phyloP scores from a whole-genome alignment of 768 basidiomycete species.

The Rhizopogon sp. region DNA sequence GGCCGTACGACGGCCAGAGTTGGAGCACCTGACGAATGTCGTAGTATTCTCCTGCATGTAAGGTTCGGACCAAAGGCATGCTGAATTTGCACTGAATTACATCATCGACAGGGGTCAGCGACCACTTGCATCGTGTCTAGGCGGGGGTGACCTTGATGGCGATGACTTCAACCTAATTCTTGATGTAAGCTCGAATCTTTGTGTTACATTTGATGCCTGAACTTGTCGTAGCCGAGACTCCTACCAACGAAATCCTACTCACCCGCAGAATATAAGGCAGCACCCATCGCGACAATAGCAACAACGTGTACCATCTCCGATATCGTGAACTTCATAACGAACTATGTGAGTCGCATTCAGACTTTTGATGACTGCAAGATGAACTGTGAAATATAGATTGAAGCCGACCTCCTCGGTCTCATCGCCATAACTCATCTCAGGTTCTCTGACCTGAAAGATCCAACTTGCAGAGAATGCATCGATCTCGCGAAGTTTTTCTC shows the following conservation, averaged over 20 bases:
- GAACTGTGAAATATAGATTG: background rate
- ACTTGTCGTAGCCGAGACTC: slow-evolving; percentile 25
- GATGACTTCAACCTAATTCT: slow-evolving; percentile 54
- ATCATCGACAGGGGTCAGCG: slow-evolving; percentile 33
- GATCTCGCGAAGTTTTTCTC: slow-evolving; percentile 54
- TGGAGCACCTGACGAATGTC: slow-evolving; percentile 37
- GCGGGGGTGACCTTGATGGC: slow-evolving; percentile 70
- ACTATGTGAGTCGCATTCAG: slow-evolving; percentile 44
- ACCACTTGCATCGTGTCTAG: slow-evolving; percentile 57
- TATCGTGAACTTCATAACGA: slow-evolving; percentile 64
- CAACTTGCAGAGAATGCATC: slow-evolving; percentile 45
- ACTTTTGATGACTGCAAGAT: background rate
- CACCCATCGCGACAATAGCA: slow-evolving; percentile 38
- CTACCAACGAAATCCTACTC: slow-evolving; percentile 11
- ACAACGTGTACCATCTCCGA: slow-evolving; percentile 54
- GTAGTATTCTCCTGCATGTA: slow-evolving; percentile 49
- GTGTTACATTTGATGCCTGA: background rate
- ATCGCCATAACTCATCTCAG: slow-evolving; percentile 61
- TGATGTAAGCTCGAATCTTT: slow-evolving; percentile 11
- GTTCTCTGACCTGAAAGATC: slow-evolving; percentile 51
- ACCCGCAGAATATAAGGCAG: slow-evolving; percentile 49
- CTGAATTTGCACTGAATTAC: too few species aligned
- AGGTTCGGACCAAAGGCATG: background rate
- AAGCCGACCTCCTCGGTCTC: slow-evolving; percentile 50
- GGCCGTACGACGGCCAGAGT: slow-evolving; percentile 36